These are phyloP conservation scores for Globisporangium orthogonon DNA, from an alignment of 352 stramenopile species.

Conservation along the genomic window DNA sequence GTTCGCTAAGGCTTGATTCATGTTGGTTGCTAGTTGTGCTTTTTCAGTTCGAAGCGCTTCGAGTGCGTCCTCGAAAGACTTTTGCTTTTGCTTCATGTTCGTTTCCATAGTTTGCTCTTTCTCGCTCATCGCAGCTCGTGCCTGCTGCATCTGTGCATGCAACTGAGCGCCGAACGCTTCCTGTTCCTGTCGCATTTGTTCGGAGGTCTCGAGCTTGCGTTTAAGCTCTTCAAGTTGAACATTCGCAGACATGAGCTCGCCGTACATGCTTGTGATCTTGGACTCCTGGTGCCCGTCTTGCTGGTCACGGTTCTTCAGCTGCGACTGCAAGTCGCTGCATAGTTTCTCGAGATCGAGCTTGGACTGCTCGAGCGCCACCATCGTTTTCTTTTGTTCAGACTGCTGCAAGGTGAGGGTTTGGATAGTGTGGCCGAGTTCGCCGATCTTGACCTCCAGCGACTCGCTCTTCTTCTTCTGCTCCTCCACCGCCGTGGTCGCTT, in stretches of 20 bases:
- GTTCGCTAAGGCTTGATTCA: conserved; percentile 27
- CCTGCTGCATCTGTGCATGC: conserved; percentile 47
- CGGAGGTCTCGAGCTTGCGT: conserved; percentile 53
- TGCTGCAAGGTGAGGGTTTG: conserved; percentile 50
- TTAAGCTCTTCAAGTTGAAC: conserved; percentile 74
- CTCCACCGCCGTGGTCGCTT: conserved; percentile 15
- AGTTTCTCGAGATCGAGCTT: conserved; percentile 69
- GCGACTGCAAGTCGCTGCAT: conserved; percentile 37
- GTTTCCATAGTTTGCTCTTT: conserved; percentile 42
- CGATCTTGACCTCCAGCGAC: conserved; percentile 31
- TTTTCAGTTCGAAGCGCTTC: conserved; percentile 31
- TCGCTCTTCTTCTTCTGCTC: conserved; percentile 56
- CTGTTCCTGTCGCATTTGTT: conserved; percentile 62
- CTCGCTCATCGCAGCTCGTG: conserved; percentile 29
- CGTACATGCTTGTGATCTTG: conserved; percentile 53
- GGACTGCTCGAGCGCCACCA: conserved; percentile 50
- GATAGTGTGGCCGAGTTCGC: conserved; percentile 48
- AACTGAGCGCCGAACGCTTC: conserved; percentile 44
- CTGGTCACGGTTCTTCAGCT: conserved; percentile 54
- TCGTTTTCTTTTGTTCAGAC: conserved; percentile 46
- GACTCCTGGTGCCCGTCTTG: conserved; percentile 66
- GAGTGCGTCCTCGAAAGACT: conserved; percentile 22
- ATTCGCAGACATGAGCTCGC: conserved; percentile 68
- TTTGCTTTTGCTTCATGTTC: conserved; percentile 29
- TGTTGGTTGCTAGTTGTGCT: conserved; percentile 28